Conservation (phyloP, 202 grass and related monocot genomes). For the Carex arenaria region DNA sequence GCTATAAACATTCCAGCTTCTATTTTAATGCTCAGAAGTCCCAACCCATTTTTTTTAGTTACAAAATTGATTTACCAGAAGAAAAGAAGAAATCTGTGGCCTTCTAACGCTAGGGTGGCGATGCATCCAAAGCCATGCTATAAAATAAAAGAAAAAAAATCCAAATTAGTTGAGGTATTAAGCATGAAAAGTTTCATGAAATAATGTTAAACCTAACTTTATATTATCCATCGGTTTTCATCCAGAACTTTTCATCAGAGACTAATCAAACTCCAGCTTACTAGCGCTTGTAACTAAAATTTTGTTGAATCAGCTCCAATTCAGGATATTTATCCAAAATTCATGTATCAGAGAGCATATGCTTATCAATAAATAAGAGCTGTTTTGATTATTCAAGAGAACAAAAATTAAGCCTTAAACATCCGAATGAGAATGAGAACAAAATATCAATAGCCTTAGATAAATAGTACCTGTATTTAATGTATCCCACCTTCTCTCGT, state of each 20-base stretch:
- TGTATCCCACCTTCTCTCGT: neutral
- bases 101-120: conserved; percentile 54
- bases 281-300: neutral
- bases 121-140: conserved; percentile 40
- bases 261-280: neutral
- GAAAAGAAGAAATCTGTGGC: conserved; percentile 69
- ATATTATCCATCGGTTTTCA: neutral
- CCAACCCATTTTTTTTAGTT: neutral
- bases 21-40: neutral
- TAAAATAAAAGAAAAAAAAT: conserved; percentile 1
- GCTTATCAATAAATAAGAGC: neutral
- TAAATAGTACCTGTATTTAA: neutral
- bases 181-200: neutral
- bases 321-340: neutral
- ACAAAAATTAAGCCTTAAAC: neutral
- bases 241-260: neutral
- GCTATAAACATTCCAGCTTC: neutral
- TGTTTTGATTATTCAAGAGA: neutral
- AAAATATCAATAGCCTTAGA: neutral
- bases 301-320: neutral
- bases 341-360: neutral
- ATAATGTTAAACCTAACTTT: neutral
- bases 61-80: conserved; percentile 35
- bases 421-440: neutral
- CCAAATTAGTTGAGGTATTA: neutral